Evolutionary conservation across 306 rosid genomes (phyloP), one percentile per base, ranked within the genome.

Genomic region (Vicia villosa): DNA sequence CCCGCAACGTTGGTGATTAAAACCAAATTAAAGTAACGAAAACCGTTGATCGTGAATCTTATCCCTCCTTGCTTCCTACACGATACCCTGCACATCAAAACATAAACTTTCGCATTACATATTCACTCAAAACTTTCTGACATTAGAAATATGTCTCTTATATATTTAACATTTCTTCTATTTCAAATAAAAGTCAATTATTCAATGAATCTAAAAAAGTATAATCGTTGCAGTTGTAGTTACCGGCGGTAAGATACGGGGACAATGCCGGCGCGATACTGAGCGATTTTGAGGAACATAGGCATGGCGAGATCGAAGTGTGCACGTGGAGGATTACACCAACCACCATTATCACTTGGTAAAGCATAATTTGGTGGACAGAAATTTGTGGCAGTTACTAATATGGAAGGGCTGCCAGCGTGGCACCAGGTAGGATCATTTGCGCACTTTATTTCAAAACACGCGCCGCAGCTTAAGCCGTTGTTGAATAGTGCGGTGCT

Each of bases 231-330:
- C n/a, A 38, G 1, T 1, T 3, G 10, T 10, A 7, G 26, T 34
- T 34, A 91, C 97, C 97, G 81, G 82, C 97, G 96, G 43, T 70
- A 88, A 41, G 91, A 81, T 60, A 89, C 88, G 0, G 97, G 97
- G 16, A 91, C 96, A 66, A 91, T 91, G 79, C 97, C 97, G 57
- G 97, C 96, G 1, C 87, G 88, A 73, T 87, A 91, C 68, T 85
- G 79, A 0, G 97, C 97, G 55, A 88, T 86, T 55, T 91, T 85
- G 17, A 91, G 96, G 62, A 91, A 91, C 91, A 91, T 83, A 1
- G 97, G 97, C 96, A 87, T 84, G 56, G 97, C 88, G 24, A 91
- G 97, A 58, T 91, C 97, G 67, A 91, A 91, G 47, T 91, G 97
- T 0, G 94, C 63, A 6, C 96, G 76, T 0, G 97, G 97, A 65